Percentiles rank a stretch among this genome's conserved stretches.
Evolutionary conservation across 2,329 filamentous ascomycete genomes (phyloP).

Genomic region (Fusarium subtropicale): DNA sequence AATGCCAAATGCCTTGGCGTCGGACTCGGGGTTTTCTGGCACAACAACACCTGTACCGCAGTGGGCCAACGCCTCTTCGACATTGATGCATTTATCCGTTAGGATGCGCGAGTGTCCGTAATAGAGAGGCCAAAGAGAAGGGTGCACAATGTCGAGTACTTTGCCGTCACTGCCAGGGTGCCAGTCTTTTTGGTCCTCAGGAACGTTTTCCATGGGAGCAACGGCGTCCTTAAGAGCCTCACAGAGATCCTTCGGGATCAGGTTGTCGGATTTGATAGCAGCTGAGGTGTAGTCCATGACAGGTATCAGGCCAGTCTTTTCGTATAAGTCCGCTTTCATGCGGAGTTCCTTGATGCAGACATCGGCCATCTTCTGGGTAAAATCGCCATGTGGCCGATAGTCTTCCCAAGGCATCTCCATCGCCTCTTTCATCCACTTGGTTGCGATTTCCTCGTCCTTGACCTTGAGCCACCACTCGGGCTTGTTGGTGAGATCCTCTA

Average conservation of each 20-base stretch:
- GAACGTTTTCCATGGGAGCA: slow-evolving; percentile 61
- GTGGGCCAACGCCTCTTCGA: slow-evolving; percentile 53
- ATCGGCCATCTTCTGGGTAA: neutral
- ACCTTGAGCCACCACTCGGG: slow-evolving; percentile 53
- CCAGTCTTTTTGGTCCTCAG: slow-evolving; percentile 56
- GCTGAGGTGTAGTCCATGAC: slow-evolving; percentile 50
- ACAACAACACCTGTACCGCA: slow-evolving; percentile 51
- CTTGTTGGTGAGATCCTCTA: slow-evolving; percentile 52
- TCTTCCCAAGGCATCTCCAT: slow-evolving; percentile 48
- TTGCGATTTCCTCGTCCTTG: slow-evolving; percentile 41
- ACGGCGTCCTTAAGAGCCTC: slow-evolving; percentile 58
- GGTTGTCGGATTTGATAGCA: slow-evolving; percentile 53
- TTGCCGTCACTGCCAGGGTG: slow-evolving; percentile 36
- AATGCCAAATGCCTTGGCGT: neutral
- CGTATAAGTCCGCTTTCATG: slow-evolving; percentile 50
- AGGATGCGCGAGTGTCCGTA: slow-evolving; percentile 51
- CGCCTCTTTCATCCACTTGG: slow-evolving; percentile 49
- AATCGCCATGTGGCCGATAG: slow-evolving; percentile 29
- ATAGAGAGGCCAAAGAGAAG: slow-evolving; percentile 43
- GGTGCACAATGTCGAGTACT: slow-evolving; percentile 40
- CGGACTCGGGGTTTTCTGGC: slow-evolving; percentile 18
- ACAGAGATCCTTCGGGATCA: slow-evolving; percentile 43
- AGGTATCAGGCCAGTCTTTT: slow-evolving; percentile 51
- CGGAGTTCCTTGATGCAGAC: slow-evolving; percentile 49
- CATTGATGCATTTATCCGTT: slow-evolving; percentile 48